Percentiles rank a stretch among this genome's conserved stretches.
phyloP scores from a whole-genome alignment of 1,284 basidiomycete genomes.

The Ceratobasidium sp. region DNA sequence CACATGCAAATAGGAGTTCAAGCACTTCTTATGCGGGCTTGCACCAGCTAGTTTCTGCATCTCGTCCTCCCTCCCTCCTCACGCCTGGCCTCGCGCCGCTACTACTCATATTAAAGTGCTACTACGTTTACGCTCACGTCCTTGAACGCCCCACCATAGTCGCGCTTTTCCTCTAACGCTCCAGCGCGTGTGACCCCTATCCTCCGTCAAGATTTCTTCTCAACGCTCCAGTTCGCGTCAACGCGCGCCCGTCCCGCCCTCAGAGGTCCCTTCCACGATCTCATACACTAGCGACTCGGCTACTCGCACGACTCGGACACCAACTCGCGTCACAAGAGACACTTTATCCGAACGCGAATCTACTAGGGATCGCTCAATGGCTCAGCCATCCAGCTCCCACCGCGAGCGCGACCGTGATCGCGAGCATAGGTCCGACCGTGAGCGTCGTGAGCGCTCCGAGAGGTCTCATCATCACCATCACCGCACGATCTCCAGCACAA shows the following conservation, averaged over 20 bases:
- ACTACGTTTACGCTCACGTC: too few species aligned
- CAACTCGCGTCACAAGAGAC: constrained; percentile 33
- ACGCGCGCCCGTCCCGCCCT: constrained; percentile 35
- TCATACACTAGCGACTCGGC: constrained; percentile 37
- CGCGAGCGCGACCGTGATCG: constrained; percentile 64
- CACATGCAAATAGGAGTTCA: constrained; percentile 30
- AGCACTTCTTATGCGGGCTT: background rate
- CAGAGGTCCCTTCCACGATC: constrained; percentile 24
- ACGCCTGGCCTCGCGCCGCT: constrained; percentile 38
- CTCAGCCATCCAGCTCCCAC: constrained; percentile 85
- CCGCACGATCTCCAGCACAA: constrained; percentile 88
- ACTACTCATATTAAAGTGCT: too few species aligned
- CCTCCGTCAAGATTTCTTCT: constrained; percentile 37
- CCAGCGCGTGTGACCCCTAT: too few species aligned
- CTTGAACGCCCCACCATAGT: too few species aligned
- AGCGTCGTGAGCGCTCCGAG: constrained; percentile 55
- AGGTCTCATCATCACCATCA: constrained; percentile 76
- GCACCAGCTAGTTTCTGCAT: background rate
- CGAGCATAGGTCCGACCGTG: constrained; percentile 65
- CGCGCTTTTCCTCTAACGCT: too few species aligned
- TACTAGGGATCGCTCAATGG: constrained; percentile 57
- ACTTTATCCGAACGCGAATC: constrained; percentile 30
- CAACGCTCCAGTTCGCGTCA: constrained; percentile 41
- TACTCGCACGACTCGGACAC: constrained; percentile 31
- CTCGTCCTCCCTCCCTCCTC: constrained; percentile 1